A percentile compares a stretch with the other conserved stretches of the same genome.
Conservation (phyloP, 2,329 filamentous ascomycete species). For the Neophaeococcomyces mojaviensis region DNA sequence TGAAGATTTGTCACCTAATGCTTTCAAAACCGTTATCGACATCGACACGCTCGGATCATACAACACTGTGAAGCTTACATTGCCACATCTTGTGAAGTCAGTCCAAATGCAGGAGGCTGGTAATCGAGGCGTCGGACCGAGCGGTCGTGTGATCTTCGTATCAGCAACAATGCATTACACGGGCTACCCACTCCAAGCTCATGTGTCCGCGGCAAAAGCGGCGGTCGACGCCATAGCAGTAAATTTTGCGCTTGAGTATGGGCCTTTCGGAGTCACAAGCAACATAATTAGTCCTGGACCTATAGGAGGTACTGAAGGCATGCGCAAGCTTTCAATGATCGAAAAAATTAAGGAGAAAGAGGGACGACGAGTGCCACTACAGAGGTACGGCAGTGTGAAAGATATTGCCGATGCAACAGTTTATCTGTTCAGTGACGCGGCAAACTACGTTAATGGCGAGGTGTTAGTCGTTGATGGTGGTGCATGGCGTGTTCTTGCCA, state of each 20-base stretch:
- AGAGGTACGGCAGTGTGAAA: slow-evolving; percentile 68
- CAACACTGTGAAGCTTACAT: slow-evolving; percentile 11
- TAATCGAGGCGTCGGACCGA: too few relatives aligned
- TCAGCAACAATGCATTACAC: slow-evolving; percentile 89
- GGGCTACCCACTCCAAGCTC: slow-evolving; percentile 74
- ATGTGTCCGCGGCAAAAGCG: slow-evolving; percentile 87
- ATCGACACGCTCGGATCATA: slow-evolving; percentile 13
- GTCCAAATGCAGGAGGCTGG: slow-evolving; percentile 6
- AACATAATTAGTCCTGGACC: slow-evolving; percentile 87
- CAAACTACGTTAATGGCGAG: slow-evolving; percentile 78
- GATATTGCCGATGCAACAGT: slow-evolving; percentile 92
- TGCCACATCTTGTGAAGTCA: slow-evolving; percentile 12
- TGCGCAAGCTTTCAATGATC: slow-evolving; percentile 55
- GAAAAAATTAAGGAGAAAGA: slow-evolving; percentile 43
- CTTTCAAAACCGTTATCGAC: slow-evolving; percentile 14
- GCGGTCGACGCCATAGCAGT: slow-evolving; percentile 78
- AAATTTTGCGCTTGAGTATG: slow-evolving; percentile 78
- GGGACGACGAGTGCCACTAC: slow-evolving; percentile 56
- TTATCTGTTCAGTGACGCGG: slow-evolving; percentile 78
- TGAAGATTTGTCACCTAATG: slow-evolving; percentile 6
- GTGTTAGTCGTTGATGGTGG: slow-evolving; percentile 57
- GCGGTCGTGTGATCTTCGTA: slow-evolving; percentile 69
- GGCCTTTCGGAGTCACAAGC: slow-evolving; percentile 74
- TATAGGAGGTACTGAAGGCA: slow-evolving; percentile 76
- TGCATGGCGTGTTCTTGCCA: not conserved